These are phyloP conservation scores for Arthroderma sp. DNA, from an alignment of 2,329 filamentous ascomycete genomes.

Conservation along the genomic window DNA sequence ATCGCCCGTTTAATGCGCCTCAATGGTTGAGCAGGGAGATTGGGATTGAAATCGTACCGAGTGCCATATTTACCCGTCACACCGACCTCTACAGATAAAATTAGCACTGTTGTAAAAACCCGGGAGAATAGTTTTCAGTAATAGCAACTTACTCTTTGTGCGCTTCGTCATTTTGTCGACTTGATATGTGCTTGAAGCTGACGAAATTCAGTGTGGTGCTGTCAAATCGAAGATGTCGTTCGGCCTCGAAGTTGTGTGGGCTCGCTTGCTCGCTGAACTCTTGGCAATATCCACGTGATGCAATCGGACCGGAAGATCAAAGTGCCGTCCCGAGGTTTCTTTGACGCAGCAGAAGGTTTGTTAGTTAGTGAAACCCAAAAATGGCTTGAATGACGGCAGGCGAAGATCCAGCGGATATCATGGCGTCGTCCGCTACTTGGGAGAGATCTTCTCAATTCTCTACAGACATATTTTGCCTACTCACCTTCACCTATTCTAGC, in stretches of 20 bases:
- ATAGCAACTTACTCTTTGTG: conserved; percentile 53
- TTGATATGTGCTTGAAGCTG: conserved; percentile 9
- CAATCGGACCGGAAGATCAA: too few species aligned
- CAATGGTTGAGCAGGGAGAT: conserved; percentile 3
- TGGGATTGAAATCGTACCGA: conserved; percentile 50
- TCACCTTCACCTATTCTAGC: too few species aligned
- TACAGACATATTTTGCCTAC: too few species aligned
- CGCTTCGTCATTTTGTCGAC: conserved; percentile 76
- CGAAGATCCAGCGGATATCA: too few species aligned
- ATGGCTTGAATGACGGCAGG: too few species aligned
- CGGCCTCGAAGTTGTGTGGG: conserved; percentile 8
- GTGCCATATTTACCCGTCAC: conserved; percentile 98
- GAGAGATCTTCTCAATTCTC: too few species aligned
- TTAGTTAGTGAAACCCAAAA: too few species aligned
- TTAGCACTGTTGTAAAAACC: conserved; percentile 16
- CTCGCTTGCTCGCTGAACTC: conserved; percentile 11
- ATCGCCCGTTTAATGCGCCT: neutral
- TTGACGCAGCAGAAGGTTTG: too few species aligned
- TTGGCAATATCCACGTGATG: conserved; percentile 5
- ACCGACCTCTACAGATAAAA: conserved; percentile 56
- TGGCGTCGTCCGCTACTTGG: too few species aligned
- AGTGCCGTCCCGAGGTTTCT: too few species aligned
- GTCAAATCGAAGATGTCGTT: neutral
- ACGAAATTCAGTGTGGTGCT: conserved; percentile 3
- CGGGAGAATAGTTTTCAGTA: neutral